Conservation (phyloP, 1,284 basidiomycete species). For the Exobasidium cylindrosporum region DNA sequence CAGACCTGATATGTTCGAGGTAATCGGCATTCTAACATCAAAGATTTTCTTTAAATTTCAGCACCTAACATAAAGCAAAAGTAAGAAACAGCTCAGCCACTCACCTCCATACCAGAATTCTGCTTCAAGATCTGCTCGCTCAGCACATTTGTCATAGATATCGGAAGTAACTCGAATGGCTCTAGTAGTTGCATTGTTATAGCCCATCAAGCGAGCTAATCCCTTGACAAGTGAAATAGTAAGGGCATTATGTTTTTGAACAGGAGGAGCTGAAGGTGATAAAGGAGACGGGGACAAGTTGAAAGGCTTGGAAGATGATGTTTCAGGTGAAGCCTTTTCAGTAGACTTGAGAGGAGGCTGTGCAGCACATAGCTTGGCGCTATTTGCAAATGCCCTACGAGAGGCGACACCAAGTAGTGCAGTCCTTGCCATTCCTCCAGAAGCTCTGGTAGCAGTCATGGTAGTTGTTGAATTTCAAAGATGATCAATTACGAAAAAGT, state of each 20-base stretch:
- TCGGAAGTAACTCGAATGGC: slow-evolving; percentile 61
- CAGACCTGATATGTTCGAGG: slow-evolving; percentile 95
- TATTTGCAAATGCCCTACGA: background rate
- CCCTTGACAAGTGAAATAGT: slow-evolving; percentile 47
- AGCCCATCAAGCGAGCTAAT: slow-evolving; percentile 60
- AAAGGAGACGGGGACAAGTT: slow-evolving; percentile 31
- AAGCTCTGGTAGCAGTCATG: background rate
- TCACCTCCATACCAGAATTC: slow-evolving; percentile 47
- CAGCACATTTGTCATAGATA: slow-evolving; percentile 61
- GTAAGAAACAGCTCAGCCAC: too few relatives aligned
- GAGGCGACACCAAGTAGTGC: background rate
- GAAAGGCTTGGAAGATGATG: background rate
- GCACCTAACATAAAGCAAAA: background rate
- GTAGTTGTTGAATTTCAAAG: too few relatives aligned
- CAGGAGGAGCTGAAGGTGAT: slow-evolving; percentile 38
- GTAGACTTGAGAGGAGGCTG: background rate
- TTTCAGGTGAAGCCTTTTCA: background rate
- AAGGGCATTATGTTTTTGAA: slow-evolving; percentile 31
- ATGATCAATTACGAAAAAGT: too few relatives aligned
- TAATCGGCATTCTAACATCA: slow-evolving; percentile 69
- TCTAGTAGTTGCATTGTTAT: slow-evolving; percentile 59
- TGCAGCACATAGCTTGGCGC: background rate
- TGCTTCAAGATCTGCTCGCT: slow-evolving; percentile 55
- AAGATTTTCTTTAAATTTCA: background rate
- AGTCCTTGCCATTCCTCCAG: background rate